phyloP scores from a whole-genome alignment of 805 yeast species.

The Phaffomyces antillensis region DNA sequence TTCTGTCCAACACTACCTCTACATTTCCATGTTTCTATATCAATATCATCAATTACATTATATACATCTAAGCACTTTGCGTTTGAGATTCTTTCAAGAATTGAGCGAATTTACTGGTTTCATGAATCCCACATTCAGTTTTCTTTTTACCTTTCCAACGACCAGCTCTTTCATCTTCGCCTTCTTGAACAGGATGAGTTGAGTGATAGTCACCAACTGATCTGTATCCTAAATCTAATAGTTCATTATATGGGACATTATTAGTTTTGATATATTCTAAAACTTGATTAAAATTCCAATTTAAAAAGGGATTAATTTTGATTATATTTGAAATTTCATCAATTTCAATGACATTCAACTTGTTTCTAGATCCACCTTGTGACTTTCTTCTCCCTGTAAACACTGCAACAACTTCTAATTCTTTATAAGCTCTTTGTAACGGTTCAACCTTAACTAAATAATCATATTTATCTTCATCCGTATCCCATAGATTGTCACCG shows the following conservation, averaged over 20 bases:
- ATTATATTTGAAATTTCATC: conserved; percentile 63
- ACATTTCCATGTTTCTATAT: too few relatives aligned
- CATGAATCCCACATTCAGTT: conserved; percentile 95
- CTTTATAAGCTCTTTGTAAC: conserved; percentile 72
- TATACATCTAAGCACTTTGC: neutral
- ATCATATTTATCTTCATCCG: conserved; percentile 75
- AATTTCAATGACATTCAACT: conserved; percentile 67
- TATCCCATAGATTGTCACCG: conserved; percentile 81
- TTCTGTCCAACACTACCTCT: too few relatives aligned
- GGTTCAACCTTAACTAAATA: conserved; percentile 91
- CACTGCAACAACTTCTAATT: conserved; percentile 70
- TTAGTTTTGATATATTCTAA: conserved; percentile 59
- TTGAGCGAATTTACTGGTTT: conserved; percentile 65
- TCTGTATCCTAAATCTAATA: conserved; percentile 80
- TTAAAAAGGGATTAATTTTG: conserved; percentile 83
- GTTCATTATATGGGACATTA: conserved; percentile 77
- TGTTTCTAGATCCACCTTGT: conserved; percentile 80
- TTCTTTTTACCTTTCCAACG: conserved; percentile 91
- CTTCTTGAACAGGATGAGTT: conserved; percentile 80
- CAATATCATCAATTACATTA: neutral
- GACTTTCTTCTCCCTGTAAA: conserved; percentile 86
- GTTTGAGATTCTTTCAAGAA: conserved; percentile 27
- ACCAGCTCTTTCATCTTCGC: conserved; percentile 95
- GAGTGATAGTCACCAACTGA: conserved; percentile 96
- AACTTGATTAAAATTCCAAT: conserved; percentile 75